These are phyloP conservation scores for Hemisphaericaspora nanyangensis DNA, from an alignment of 805 yeast species.

Conservation along the genomic window DNA sequence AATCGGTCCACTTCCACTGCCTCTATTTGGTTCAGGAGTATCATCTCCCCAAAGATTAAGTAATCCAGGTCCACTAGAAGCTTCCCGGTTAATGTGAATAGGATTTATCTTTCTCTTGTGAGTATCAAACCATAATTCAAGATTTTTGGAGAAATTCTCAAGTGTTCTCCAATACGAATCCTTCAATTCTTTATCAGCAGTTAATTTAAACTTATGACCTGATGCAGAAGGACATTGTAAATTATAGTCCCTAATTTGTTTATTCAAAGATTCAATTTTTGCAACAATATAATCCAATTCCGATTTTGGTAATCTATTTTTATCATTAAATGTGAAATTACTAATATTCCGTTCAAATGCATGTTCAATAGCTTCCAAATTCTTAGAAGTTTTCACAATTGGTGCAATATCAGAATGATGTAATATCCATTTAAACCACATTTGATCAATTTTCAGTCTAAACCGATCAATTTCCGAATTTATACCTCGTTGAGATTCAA, in stretches of 20 bases:
- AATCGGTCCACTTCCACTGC: not conserved
- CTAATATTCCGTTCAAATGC: conserved; percentile 4
- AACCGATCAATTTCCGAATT: conserved; percentile 45
- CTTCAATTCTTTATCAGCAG: conserved; percentile 22
- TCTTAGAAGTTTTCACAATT: not conserved
- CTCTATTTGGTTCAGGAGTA: not conserved
- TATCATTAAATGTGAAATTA: not conserved
- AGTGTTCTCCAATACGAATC: conserved; percentile 13
- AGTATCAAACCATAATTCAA: conserved; percentile 15
- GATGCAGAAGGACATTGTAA: conserved; percentile 35
- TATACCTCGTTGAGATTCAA: conserved; percentile 75
- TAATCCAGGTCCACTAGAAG: conserved; percentile 3
- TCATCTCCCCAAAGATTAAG: conserved; percentile 10
- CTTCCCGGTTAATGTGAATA: not conserved
- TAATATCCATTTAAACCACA: conserved; percentile 30
- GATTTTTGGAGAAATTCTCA: conserved; percentile 9
- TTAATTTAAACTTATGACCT: conserved; percentile 37
- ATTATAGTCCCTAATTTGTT: conserved; percentile 30
- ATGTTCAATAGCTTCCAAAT: conserved; percentile 4
- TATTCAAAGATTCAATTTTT: conserved; percentile 20
- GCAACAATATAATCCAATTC: conserved; percentile 17
- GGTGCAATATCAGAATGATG: conserved; percentile 6
- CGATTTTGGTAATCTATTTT: not conserved
- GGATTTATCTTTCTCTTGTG: conserved; percentile 4
- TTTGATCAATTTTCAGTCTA: conserved; percentile 39